Conservation (phyloP, 2,329 filamentous ascomycete genomes). For the Penicillium brasilianum region DNA sequence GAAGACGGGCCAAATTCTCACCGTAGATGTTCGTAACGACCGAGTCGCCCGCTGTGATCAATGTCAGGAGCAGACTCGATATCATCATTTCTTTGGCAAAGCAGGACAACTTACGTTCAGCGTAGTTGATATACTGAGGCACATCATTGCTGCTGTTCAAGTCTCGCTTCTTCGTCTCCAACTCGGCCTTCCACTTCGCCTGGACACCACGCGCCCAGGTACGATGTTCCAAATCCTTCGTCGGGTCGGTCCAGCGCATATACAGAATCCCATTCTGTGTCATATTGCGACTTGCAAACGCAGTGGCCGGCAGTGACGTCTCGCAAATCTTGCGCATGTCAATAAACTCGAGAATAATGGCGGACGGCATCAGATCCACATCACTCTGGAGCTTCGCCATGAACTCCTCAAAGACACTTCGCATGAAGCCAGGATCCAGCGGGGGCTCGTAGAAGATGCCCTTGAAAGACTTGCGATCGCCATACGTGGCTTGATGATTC, state of each 20-base stretch:
- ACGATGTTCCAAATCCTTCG: slow-evolving; percentile 45
- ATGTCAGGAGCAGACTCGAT: slow-evolving; percentile 13
- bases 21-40: slow-evolving; percentile 51
- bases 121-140: slow-evolving; percentile 45
- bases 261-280: slow-evolving; percentile 52
- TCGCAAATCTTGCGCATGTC: slow-evolving; percentile 48
- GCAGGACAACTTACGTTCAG: slow-evolving; percentile 35
- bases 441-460: slow-evolving; percentile 54
- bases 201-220: slow-evolving; percentile 46
- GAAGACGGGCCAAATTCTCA: slow-evolving; percentile 48
- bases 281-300: slow-evolving; percentile 53
- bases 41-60: slow-evolving; percentile 36
- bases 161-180: slow-evolving; percentile 23
- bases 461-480: slow-evolving; percentile 50
- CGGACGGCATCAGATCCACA: slow-evolving; percentile 36
- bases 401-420: slow-evolving; percentile 39
- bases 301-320: slow-evolving; percentile 45
- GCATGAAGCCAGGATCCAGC: slow-evolving; percentile 41
- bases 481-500: slow-evolving; percentile 46
- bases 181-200: slow-evolving; percentile 32
- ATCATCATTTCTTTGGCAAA: background rate
- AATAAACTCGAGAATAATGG: slow-evolving; percentile 51
- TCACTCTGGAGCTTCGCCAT: slow-evolving; percentile 35
- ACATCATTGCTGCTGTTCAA: slow-evolving; percentile 22
- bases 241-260: slow-evolving; percentile 49